Base-by-base conservation (phyloP, 1,284 basidiomycete genomes). In the Boletus mariae region DNA sequence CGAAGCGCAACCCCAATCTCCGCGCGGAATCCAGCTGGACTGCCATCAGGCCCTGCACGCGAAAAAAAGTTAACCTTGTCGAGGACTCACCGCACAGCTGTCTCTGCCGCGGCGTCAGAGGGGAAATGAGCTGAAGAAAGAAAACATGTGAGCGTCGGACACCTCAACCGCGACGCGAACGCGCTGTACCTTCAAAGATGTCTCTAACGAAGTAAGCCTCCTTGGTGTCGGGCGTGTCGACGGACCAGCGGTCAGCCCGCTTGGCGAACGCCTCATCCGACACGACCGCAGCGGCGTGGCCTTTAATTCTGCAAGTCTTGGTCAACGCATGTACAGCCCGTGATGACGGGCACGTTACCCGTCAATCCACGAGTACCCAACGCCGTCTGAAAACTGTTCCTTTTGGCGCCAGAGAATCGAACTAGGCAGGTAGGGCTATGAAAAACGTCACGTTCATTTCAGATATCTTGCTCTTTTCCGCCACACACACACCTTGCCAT, bases 351-450 rank as follows among this genome's bases (percentile, higher is more conserved):
- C 41, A 63, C 79, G 46, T 67, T 20, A 90, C 84, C 95, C 94
- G 67, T 99, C 97, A 67, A 99, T 99, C 97, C 97, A 99, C 44
- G 93, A 97, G 76, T 99, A 99, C 28, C 97, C 97, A 53, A 99
- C 97, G 56, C 97, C 97, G 69, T 99, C 97, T 11, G 94, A 97
- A 78, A 99, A 99, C 68, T 98, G 95, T 73, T 99, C 97, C 73
- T 99, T 99, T 72, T 99, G 97, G 57, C 97, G 84, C 97, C 97
- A 99, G 40, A 99, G 81, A 63, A 99, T 98, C 34, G 89, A 91
- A 57, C 83, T 83, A 20, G 97, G 97, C 51, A 99, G 83, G 75
- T 98, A 99, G 4, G 94, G 87, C 86, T 96, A 43, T 55, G 35
- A 51, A n/a, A 37, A 52, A 41, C 44, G 28, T 37, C 35, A 35